Percentiles rank a stretch among this genome's conserved stretches.
Conservation (phyloP, 768 basidiomycete species). For the Pleurotus giganteus region DNA sequence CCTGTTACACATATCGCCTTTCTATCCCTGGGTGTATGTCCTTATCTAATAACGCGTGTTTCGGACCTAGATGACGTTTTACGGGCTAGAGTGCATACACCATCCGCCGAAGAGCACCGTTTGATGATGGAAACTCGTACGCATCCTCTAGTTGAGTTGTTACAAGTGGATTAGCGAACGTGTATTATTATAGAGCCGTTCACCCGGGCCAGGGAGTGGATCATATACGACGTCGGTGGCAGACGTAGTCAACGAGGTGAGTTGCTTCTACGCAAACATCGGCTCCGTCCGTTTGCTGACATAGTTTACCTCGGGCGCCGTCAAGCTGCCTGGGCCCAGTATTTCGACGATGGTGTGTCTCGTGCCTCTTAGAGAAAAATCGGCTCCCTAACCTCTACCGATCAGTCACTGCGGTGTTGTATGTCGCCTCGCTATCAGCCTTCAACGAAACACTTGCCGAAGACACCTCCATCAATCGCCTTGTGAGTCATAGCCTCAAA, state of each 20-base stretch:
- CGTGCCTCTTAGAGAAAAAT: not conserved
- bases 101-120: slow-evolving; percentile 63
- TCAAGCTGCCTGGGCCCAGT: slow-evolving; percentile 66
- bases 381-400: slow-evolving; percentile 1
- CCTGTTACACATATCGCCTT: not conserved
- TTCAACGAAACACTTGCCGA: slow-evolving; percentile 66
- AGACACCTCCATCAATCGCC: slow-evolving; percentile 55
- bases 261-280: slow-evolving; percentile 9
- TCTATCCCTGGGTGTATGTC: not conserved
- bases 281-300: not conserved
- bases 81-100: slow-evolving; percentile 59
- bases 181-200: slow-evolving; percentile 13
- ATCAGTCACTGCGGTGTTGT: slow-evolving; percentile 62
- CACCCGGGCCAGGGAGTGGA: slow-evolving; percentile 47
- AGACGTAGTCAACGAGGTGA: slow-evolving; percentile 54
- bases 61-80: slow-evolving; percentile 53
- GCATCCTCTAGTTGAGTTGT: slow-evolving; percentile 12
- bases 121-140: slow-evolving; percentile 46
- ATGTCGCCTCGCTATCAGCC: slow-evolving; percentile 62
- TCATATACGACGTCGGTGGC: slow-evolving; percentile 69
- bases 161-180: not conserved
- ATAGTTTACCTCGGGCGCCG: not conserved
- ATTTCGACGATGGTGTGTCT: slow-evolving; percentile 60
- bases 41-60: not conserved
- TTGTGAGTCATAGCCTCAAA: slow-evolving; percentile 36